Evolutionary conservation across 2,329 filamentous ascomycete species (phyloP).

Genomic region (Aureobasidium sp.): DNA sequence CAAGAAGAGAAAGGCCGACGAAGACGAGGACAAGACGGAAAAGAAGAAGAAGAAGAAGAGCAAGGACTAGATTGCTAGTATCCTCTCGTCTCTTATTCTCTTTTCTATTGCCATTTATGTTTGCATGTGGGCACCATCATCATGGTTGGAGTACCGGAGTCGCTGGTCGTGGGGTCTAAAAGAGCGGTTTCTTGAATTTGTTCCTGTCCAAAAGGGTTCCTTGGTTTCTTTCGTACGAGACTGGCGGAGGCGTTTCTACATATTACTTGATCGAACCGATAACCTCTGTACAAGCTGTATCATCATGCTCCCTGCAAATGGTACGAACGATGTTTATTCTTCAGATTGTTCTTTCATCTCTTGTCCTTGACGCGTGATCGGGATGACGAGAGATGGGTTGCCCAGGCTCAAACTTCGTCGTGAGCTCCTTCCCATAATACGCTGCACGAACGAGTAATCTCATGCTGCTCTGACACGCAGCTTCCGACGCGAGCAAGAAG

Average conservation of each 20-base stretch:
- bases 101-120: constrained; percentile 12
- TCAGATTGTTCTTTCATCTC: background rate
- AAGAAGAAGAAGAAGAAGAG: constrained; percentile 19
- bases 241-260: constrained; percentile 10
- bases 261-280: constrained; percentile 3
- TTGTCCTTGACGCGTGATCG: background rate
- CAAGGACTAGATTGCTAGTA: constrained; percentile 12
- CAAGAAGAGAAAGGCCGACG: constrained; percentile 15
- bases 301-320: constrained; percentile 3
- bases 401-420: background rate
- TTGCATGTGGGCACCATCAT: constrained; percentile 12
- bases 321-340: constrained; percentile 6
- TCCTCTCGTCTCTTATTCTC: background rate
- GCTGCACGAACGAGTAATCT: background rate
- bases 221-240: constrained; percentile 6
- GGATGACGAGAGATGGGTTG: background rate
- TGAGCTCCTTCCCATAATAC: background rate
- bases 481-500: background rate
- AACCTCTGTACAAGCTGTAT: constrained; percentile 12
- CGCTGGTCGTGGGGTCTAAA: constrained; percentile 10
- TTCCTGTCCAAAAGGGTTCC: constrained; percentile 2
- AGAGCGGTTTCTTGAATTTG: constrained; percentile 12
- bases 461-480: background rate
- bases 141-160: constrained; percentile 10
- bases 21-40: constrained; percentile 15